Evolutionary conservation across 2,329 filamentous ascomycete genomes (phyloP).

Genomic region (Hypoxylon sp.): DNA sequence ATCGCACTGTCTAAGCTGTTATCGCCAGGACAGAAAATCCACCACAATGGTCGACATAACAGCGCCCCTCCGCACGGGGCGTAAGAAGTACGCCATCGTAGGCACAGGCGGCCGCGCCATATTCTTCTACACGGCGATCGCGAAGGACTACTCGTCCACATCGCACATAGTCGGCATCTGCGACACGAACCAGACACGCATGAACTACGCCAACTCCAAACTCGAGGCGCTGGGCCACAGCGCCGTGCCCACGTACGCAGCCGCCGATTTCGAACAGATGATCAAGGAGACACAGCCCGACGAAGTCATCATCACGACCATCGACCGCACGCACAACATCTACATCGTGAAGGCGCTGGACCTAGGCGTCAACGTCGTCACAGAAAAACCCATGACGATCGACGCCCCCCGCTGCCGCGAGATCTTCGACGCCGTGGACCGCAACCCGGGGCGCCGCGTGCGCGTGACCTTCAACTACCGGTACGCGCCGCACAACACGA

Average conservation of each 20-base stretch:
- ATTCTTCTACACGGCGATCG: constrained; percentile 74
- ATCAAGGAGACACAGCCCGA: constrained; percentile 69
- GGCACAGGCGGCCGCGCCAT: constrained; percentile 72
- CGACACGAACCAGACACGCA: constrained; percentile 73
- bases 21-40: too few relatives aligned
- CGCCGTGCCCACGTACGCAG: constrained; percentile 68
- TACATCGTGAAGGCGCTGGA: constrained; percentile 74
- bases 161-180: constrained; percentile 70
- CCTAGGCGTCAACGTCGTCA: constrained; percentile 72
- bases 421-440: constrained; percentile 69
- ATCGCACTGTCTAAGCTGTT: background rate
- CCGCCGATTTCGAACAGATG: constrained; percentile 71
- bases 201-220: constrained; percentile 69
- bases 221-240: constrained; percentile 63
- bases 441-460: constrained; percentile 62
- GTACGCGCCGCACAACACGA: constrained; percentile 76
- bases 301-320: constrained; percentile 74
- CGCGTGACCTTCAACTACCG: constrained; percentile 76
- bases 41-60: constrained; percentile 44
- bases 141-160: constrained; percentile 65
- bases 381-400: constrained; percentile 76
- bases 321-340: constrained; percentile 72
- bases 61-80: constrained; percentile 29
- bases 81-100: constrained; percentile 69
- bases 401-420: constrained; percentile 68